Evolutionary conservation across 441 rosid species (phyloP), one percentile per base, ranked within the genome.

Genomic region (Arabidopsis hybrid): DNA sequence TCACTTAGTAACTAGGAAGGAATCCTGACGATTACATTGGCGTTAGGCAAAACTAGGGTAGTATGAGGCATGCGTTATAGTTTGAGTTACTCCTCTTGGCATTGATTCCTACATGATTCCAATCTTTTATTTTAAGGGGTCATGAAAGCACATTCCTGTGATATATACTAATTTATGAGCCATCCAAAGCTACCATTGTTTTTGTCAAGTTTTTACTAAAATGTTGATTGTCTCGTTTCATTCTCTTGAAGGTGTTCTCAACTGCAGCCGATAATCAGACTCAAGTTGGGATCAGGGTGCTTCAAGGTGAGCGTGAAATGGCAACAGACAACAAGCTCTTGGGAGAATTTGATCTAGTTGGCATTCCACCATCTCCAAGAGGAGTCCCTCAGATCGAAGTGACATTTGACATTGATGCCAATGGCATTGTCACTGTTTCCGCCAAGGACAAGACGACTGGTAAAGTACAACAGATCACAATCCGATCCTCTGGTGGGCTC

Each of bases 191-290:
- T 43, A 5, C 3, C 9, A 17, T 45, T 53, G 8, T 43, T 58
- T 55, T 69, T 36, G 60, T 61, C 53, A 55, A 13, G 18, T 29
- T 62, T 26, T 21, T 16, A 31, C 71, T 31, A 47, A 67, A 31
- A 8, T 32, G 21, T 38, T 69, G 70, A 16, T 43, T 34, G 4
- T 67, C 57, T 65, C 3, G 29, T 60, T 17, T 12, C 49, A 29
- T 26, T 69, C 7, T 26, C n/a, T 58, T 43, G 32, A 81, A 95
- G 99, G 92, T 82, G 16, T 95, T 95, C 82, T 95, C 99, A 9
- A 94, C 99, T 2, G 99, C 99, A 21, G 97, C 99, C 4, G 97
- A 94, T 78, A 94, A 94, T 69, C 99, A 94, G 85, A 92, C 96
- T 16, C 97, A 92, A 77, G 97, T 94, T 4, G 99, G 99, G 42